Evolutionary conservation across 2,329 filamentous ascomycete genomes (phyloP), one percentile per base, ranked within the genome.

Genomic region (Apiospora kogelbergensis): DNA sequence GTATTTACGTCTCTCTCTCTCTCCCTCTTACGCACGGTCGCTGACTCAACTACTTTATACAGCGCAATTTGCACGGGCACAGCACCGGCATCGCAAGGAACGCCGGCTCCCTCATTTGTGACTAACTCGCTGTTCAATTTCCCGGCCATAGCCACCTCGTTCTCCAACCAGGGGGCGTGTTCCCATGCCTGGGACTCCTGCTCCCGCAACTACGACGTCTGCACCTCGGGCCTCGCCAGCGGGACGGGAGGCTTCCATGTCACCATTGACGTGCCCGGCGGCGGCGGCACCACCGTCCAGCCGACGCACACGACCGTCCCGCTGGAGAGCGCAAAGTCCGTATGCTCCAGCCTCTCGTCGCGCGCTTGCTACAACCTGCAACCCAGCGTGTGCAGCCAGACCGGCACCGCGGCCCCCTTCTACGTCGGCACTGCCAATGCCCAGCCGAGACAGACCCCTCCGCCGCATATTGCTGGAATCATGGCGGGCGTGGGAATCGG

Each of bases 121-220:
- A 78, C 83, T 53, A 90, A 90, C 75, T 73, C 80, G 33, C 89
- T 86, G 77, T 90, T 89, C 76, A 83, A 85, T 13, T 90, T 90
- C 76, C 88, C 88, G 1, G 86, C 87, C 74, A 83, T 89, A 66
- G 79, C 82, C 63, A 88, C 85, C 1, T 82, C 82, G 15, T 89
- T 88, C 71, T 75, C 79, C 69, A 84, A 89, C 72, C 76, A 79
- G 22, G 84, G 79, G 17, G 83, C 83, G 6, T 90, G 88, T 74
- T 82, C 82, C 3, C 81, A 84, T 0, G 88, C 87, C 20, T 79
- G 85, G 64, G 78, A 76, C 48, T 82, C 84, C 68, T 90, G 88
- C 77, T 83, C 83, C 60, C 75, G 78, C 26, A 89, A 89, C 75
- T 88, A 86, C 75, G 79, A 82, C 20, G 81, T 81, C 4, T 90